Evolutionary conservation across 2,329 filamentous ascomycete genomes (phyloP).

Genomic region (Ilyonectria destructans): DNA sequence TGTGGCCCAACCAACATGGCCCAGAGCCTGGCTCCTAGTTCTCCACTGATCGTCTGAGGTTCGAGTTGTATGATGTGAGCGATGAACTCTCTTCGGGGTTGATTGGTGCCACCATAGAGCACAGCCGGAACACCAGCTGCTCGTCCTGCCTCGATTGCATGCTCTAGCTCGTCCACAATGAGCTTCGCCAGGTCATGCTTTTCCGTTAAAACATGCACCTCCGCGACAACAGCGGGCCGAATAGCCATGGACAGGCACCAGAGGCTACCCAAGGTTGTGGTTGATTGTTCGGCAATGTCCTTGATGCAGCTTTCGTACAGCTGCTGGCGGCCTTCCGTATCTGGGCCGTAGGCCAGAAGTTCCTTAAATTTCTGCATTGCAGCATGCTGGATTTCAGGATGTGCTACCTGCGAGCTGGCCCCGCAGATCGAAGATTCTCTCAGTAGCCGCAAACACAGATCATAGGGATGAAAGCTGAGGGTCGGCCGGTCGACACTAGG

Average conservation of each 20-base stretch:
- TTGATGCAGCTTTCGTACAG: slow-evolving; percentile 79
- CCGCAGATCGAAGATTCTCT: slow-evolving; percentile 77
- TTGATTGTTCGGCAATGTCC: slow-evolving; percentile 76
- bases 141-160: slow-evolving; percentile 59
- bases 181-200: slow-evolving; percentile 76
- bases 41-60: slow-evolving; percentile 73
- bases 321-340: slow-evolving; percentile 68
- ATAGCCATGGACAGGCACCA: slow-evolving; percentile 73
- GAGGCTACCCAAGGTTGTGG: slow-evolving; percentile 81
- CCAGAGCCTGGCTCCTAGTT: slow-evolving; percentile 80
- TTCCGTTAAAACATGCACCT: slow-evolving; percentile 71
- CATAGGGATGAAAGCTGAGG: slow-evolving; percentile 62
- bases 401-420: slow-evolving; percentile 69
- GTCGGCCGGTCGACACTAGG: slow-evolving; percentile 54
- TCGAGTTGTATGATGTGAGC: slow-evolving; percentile 72
- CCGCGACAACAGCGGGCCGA: slow-evolving; percentile 62
- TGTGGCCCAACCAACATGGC: slow-evolving; percentile 78
- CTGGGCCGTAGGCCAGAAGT: slow-evolving; percentile 72
- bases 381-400: slow-evolving; percentile 75
- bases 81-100: slow-evolving; percentile 72
- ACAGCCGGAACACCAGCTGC: slow-evolving; percentile 60
- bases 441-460: slow-evolving; percentile 77
- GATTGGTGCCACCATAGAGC: slow-evolving; percentile 65
- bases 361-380: slow-evolving; percentile 74
- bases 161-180: slow-evolving; percentile 76